Evolutionary conservation across 352 stramenopile species (phyloP).

Genomic region (Phytophthora europaea): DNA sequence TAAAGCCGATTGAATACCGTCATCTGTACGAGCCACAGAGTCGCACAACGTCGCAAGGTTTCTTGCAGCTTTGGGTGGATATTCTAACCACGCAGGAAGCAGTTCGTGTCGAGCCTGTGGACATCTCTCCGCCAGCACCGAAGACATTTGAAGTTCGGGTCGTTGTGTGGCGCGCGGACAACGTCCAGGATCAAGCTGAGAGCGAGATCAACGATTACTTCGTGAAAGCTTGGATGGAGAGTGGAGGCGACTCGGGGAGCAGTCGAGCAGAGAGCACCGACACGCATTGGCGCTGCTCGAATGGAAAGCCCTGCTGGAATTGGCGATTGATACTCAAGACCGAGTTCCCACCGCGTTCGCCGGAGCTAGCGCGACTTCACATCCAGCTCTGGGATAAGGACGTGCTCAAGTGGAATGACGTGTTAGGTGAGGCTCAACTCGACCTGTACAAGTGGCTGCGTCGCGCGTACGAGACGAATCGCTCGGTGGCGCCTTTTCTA

Average conservation of each 20-base stretch:
- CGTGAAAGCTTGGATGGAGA: slow-evolving; percentile 92
- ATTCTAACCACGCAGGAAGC: slow-evolving; percentile 88
- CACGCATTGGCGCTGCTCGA: slow-evolving; percentile 93
- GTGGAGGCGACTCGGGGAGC: slow-evolving; percentile 28
- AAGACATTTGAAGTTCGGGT: slow-evolving; percentile 91
- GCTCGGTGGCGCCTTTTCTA: slow-evolving; percentile 66
- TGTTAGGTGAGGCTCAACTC: slow-evolving; percentile 87
- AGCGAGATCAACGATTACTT: slow-evolving; percentile 94
- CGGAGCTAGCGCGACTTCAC: slow-evolving; percentile 90
- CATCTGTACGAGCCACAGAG: slow-evolving; percentile 82
- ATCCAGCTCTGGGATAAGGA: slow-evolving; percentile 96
- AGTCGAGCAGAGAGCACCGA: slow-evolving; percentile 73
- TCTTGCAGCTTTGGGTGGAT: slow-evolving; percentile 91
- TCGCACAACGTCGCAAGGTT: slow-evolving; percentile 71
- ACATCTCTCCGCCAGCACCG: slow-evolving; percentile 70
- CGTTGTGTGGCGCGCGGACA: slow-evolving; percentile 90
- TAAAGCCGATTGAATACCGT: slow-evolving; percentile 92
- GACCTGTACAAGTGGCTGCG: slow-evolving; percentile 90
- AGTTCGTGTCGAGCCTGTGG: slow-evolving; percentile 62
- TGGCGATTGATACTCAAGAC: slow-evolving; percentile 92
- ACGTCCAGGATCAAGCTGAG: slow-evolving; percentile 76
- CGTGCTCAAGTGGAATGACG: slow-evolving; percentile 93
- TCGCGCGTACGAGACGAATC: slow-evolving; percentile 67
- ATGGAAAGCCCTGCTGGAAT: slow-evolving; percentile 93
- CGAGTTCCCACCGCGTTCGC: slow-evolving; percentile 77